Evolutionary conservation across 441 rosid genomes (phyloP).

Genomic region (Breynia disticha): DNA sequence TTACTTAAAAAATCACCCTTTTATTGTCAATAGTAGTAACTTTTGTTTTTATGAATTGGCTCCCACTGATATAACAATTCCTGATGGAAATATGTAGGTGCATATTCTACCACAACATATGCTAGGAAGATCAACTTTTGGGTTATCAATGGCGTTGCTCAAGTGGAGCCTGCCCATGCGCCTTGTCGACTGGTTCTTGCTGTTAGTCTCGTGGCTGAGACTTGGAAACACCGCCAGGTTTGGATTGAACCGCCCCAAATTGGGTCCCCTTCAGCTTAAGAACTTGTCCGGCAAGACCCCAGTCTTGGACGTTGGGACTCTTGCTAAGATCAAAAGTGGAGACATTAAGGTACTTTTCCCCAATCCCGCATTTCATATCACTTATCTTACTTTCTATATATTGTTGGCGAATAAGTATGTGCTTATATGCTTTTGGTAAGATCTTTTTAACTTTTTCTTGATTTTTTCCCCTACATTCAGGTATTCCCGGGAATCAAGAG

Average conservation of each 20-base stretch:
- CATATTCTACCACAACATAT: conserved; percentile 88
- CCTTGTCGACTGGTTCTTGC: conserved; percentile 56
- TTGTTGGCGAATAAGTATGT: conserved; percentile 10
- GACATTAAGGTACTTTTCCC: conserved; percentile 51
- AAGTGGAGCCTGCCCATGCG: conserved; percentile 70
- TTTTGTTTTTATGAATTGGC: neutral
- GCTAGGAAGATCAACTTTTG: conserved; percentile 73
- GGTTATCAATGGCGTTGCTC: conserved; percentile 56
- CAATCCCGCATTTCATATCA: conserved; percentile 11
- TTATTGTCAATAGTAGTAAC: too few relatives aligned
- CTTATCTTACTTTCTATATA: conserved; percentile 10
- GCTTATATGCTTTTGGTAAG: neutral
- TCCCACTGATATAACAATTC: neutral
- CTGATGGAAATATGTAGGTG: conserved; percentile 30
- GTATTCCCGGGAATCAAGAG: conserved; percentile 55
- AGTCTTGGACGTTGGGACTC: conserved; percentile 70
- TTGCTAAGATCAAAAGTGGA: conserved; percentile 62
- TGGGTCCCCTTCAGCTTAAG: conserved; percentile 79
- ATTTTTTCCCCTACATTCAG: conserved; percentile 22
- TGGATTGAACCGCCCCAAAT: conserved; percentile 55
- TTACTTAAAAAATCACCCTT: neutral
- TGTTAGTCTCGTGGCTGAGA: conserved; percentile 40
- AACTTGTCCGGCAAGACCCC: conserved; percentile 72
- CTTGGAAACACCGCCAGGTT: conserved; percentile 62
- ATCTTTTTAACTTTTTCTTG: conserved; percentile 6